These are phyloP conservation scores for Albizia julibrissin DNA, from an alignment of 306 rosid genomes.

Conservation along the genomic window DNA sequence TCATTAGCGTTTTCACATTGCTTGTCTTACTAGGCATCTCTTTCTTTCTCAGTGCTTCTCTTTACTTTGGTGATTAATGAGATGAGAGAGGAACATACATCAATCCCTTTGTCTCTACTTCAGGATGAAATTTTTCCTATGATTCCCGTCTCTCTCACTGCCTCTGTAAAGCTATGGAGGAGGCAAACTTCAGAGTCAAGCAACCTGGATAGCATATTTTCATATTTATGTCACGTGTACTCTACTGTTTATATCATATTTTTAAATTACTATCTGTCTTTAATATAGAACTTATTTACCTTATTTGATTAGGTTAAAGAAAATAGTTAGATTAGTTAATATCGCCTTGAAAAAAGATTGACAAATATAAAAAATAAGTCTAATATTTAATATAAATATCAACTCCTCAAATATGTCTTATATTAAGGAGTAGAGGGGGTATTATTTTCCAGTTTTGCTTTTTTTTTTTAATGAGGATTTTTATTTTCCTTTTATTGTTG, in stretches of 20 bases:
- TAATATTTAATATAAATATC: too few relatives aligned
- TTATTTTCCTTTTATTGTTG: too few relatives aligned
- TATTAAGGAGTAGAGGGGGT: not conserved
- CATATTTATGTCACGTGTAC: not conserved
- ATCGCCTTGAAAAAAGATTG: rapidly evolving
- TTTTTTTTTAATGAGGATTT: too few relatives aligned
- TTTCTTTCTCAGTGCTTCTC: not conserved
- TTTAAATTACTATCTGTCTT: not conserved
- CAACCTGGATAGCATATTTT: not conserved
- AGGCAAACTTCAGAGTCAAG: not conserved
- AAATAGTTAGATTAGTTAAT: too few relatives aligned
- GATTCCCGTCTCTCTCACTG: not conserved
- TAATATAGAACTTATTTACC: too few relatives aligned
- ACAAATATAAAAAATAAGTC: too few relatives aligned
- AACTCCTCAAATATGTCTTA: too few relatives aligned
- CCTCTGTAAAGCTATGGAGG: not conserved
- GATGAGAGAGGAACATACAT: not conserved
- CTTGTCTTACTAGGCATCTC: too few relatives aligned
- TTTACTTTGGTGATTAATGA: not conserved
- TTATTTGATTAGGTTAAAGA: too few relatives aligned
- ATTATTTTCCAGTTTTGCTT: not conserved
- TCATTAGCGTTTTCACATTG: not conserved
- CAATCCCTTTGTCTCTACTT: not conserved
- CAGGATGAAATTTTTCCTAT: not conserved
- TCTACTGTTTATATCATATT: not conserved